Evolutionary conservation across 2,329 filamentous ascomycete genomes (phyloP), one percentile per base, ranked within the genome.

Genomic region (Sarocladiaceae sp.): DNA sequence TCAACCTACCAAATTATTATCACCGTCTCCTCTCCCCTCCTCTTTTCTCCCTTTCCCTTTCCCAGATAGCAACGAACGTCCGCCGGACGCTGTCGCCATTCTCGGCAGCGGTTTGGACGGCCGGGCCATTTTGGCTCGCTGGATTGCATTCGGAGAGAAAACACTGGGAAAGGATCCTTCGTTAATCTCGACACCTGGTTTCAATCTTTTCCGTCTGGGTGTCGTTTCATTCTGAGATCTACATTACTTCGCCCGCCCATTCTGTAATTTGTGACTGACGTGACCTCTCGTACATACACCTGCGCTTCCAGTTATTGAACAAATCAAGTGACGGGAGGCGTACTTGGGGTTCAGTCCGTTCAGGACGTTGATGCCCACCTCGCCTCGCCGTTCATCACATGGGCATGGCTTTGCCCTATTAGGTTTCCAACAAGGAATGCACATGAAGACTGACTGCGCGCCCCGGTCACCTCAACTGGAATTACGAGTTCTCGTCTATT

Each of bases 161-260:
- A 67, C 46, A 51, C 48, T 52, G 50, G 49, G 50, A 59, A 56
- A 56, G 50, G 70, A 72, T 74, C 72, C 69, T 16, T 74, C 71
- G 71, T 76, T 76, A 75, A 76, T 76, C 72, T 70, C 72, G 69
- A 63, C 69, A 65, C 55, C 66, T 66, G 66, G 63, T 63, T 59
- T 47, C 51, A 45, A n/a, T 41, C 37, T 41, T 15, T 55, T 61
- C 67, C 61, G 65, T 75, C 70, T 69, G 67, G 61, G 62, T 67
- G 65, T 62, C 67, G 72, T 75, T 76, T 76, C 72, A 76, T 73
- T 72, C 66, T 66, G 70, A 72, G 72, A 76, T 75, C 72, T 73
- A 76, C 72, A 76, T 70, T 64, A 50, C 48, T 45, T 31, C 26
- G 18, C n/a, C n/a, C n/a, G n/a, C n/a, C 13, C n/a, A 41, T 27